Evolutionary conservation across 2,329 filamentous ascomycete species (phyloP).

Genomic region (Fonsecaea multimorphosa): DNA sequence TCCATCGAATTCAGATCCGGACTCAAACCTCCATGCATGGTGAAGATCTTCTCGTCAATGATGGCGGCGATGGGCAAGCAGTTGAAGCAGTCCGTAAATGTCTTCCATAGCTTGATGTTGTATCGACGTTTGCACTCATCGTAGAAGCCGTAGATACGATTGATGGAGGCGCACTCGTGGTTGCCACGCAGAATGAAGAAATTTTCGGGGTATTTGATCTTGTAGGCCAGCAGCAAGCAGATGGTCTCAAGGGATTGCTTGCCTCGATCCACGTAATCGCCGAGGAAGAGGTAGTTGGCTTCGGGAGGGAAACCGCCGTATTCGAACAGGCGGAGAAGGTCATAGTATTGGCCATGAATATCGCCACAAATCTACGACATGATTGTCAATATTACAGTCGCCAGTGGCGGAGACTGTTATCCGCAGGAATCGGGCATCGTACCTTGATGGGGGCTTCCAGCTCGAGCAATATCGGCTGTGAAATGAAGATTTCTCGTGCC

Average conservation of each 20-base stretch:
- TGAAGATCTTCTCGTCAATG: conserved; percentile 99
- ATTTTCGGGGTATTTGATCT: conserved; percentile 99
- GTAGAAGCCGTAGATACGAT: conserved; percentile 99
- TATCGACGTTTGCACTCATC: conserved; percentile 99
- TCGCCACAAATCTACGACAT: conserved; percentile 87
- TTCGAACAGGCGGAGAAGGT: conserved; percentile 94
- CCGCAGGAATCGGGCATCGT: conserved; percentile 44
- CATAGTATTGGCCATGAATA: conserved; percentile 99
- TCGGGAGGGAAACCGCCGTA: conserved; percentile 98
- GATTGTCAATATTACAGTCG: conserved; percentile 7
- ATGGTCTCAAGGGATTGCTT: conserved; percentile 99
- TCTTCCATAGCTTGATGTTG: conserved; percentile 99
- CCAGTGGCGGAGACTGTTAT: background rate
- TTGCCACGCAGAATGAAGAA: conserved; percentile 99
- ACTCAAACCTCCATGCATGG: conserved; percentile 97
- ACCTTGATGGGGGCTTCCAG: conserved; percentile 99
- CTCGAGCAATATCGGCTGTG: conserved; percentile 95
- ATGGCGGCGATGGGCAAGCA: conserved; percentile 97
- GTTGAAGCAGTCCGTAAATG: conserved; percentile 99
- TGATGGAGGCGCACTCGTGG: conserved; percentile 98
- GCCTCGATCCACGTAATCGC: conserved; percentile 97
- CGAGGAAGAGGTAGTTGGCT: conserved; percentile 99
- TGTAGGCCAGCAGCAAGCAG: conserved; percentile 94
- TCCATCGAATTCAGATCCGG: conserved; percentile 99
- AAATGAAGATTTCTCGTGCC: conserved; percentile 99